Conservation (phyloP, 108 stramenopile genomes). For the Mediolabrus comicus region DNA sequence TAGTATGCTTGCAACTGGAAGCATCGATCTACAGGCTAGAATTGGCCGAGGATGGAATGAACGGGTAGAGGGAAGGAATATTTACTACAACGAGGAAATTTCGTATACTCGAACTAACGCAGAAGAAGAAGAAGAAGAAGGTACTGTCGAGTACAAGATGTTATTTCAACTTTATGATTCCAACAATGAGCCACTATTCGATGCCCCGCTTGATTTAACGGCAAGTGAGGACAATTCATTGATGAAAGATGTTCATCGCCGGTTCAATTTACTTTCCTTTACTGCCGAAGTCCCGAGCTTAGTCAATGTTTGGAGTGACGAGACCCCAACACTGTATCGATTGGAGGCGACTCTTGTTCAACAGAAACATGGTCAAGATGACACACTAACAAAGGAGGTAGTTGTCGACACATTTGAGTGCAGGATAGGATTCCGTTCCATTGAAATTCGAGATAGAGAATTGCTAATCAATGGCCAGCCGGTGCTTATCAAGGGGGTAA, state of each 20-base stretch:
- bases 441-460: conserved; percentile 23
- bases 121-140: conserved; percentile 14
- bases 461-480: conserved; percentile 43
- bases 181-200: conserved; percentile 7
- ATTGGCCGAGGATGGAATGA: conserved; percentile 15
- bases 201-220: conserved; percentile 30
- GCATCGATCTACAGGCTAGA: conserved; percentile 16
- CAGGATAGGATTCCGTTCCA: conserved; percentile 27
- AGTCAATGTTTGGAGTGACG: conserved; percentile 29
- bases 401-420: conserved; percentile 11
- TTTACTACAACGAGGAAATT: conserved; percentile 65
- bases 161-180: conserved; percentile 36
- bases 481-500: conserved; percentile 57
- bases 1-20: too few relatives aligned
- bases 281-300: conserved; percentile 11
- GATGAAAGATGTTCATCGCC: conserved; percentile 12
- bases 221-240: background rate
- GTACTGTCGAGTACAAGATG: conserved; percentile 19
- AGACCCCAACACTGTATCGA: conserved; percentile 28
- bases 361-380: background rate
- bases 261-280: conserved; percentile 33
- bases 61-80: conserved; percentile 26
- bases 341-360: conserved; percentile 19
- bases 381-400: background rate
- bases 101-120: conserved; percentile 38